Percentiles rank a stretch among this genome's conserved stretches.
Conservation (phyloP, 441 rosid species). For the Euphorbia schlechtendalii region DNA sequence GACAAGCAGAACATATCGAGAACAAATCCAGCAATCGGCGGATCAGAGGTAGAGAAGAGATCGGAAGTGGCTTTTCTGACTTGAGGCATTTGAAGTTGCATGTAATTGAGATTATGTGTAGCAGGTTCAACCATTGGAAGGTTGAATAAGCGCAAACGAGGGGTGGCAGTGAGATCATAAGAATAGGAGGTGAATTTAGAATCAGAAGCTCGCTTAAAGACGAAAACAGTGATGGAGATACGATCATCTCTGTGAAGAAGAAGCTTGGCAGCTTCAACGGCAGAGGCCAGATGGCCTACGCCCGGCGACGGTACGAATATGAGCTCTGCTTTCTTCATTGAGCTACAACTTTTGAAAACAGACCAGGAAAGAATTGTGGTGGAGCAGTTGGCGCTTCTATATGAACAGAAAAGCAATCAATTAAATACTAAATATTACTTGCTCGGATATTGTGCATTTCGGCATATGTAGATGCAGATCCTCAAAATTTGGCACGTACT, state of each 20-base stretch:
- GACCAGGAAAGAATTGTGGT: too few relatives aligned
- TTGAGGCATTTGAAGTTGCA: not conserved
- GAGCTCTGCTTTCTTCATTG: not conserved
- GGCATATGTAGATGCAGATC: too few relatives aligned
- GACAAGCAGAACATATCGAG: conserved; percentile 27
- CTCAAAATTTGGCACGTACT: too few relatives aligned
- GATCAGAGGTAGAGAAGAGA: not conserved
- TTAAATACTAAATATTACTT: too few relatives aligned
- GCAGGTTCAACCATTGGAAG: not conserved
- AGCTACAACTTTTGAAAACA: too few relatives aligned
- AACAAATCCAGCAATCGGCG: conserved; percentile 20
- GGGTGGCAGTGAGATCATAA: not conserved
- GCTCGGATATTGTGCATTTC: too few relatives aligned
- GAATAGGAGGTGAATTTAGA: not conserved
- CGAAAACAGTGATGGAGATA: not conserved
- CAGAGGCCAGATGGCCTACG: not conserved
- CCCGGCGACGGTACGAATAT: not conserved
- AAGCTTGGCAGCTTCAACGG: not conserved
- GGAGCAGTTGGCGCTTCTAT: too few relatives aligned
- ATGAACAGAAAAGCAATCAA: too few relatives aligned
- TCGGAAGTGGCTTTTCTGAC: not conserved
- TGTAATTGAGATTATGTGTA: not conserved
- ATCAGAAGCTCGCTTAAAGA: not conserved
- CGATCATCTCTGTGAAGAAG: not conserved
- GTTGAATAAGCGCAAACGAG: not conserved